These are phyloP conservation scores for Chenopodium berlandieri DNA, from an alignment of 148 eudicot species.

Conservation along the genomic window DNA sequence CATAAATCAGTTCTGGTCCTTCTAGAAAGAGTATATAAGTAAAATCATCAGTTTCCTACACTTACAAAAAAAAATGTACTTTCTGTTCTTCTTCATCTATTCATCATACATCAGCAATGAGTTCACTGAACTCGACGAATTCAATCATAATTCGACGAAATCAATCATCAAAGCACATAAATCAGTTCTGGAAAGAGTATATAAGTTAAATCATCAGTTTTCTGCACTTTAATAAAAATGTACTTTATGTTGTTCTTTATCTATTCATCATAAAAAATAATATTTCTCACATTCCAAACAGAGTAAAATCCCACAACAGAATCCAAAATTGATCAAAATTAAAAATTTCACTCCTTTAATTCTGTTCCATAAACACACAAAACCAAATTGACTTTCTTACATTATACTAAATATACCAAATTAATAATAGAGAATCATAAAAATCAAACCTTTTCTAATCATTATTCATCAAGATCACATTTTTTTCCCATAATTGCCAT, in stretches of 20 bases:
- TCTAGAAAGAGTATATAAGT: too few relatives aligned
- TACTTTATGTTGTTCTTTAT: background rate
- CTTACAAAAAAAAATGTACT: too few relatives aligned
- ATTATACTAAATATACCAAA: background rate
- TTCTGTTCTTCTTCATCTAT: too few relatives aligned
- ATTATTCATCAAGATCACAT: background rate
- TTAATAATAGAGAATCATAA: background rate
- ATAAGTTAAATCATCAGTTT: background rate
- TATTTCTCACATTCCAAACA: too few relatives aligned
- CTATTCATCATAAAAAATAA: background rate
- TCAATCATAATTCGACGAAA: too few relatives aligned
- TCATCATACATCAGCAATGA: background rate
- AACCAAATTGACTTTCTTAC: background rate
- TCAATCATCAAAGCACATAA: background rate
- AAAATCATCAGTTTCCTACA: too few relatives aligned
- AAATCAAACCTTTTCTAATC: background rate
- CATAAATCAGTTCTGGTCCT: too few relatives aligned
- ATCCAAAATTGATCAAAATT: background rate
- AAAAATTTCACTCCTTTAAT: too few relatives aligned
- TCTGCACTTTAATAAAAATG: background rate
- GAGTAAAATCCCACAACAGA: too few relatives aligned
- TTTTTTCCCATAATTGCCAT: background rate
- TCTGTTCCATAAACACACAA: too few relatives aligned
- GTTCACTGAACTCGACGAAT: background rate
- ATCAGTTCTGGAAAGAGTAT: background rate